Conservation (phyloP, 2,329 filamentous ascomycete species). For the Sporothrix brasiliensis region DNA sequence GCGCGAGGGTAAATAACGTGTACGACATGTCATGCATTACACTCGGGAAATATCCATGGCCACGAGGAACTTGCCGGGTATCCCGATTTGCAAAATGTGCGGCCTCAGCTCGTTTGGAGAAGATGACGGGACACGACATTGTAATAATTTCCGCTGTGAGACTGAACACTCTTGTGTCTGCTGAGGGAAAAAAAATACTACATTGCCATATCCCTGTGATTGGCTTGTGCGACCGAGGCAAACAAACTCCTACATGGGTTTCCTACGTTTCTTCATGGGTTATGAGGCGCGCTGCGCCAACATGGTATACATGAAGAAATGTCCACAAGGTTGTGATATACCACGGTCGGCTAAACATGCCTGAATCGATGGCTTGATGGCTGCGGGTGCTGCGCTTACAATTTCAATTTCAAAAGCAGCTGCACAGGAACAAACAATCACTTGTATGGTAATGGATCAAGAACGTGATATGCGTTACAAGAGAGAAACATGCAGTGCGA, state of each 20-base stretch:
- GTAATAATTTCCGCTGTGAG: background rate
- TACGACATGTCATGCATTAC: background rate
- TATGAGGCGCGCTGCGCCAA: too few species aligned
- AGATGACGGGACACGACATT: background rate
- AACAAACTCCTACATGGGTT: too few species aligned
- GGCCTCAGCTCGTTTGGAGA: background rate
- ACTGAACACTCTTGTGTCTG: too few species aligned
- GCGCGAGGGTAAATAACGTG: background rate
- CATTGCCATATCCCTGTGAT: too few species aligned
- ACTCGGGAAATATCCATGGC: background rate
- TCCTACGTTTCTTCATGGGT: too few species aligned
- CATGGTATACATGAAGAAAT: background rate
- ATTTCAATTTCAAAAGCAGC: background rate
- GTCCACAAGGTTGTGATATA: background rate
- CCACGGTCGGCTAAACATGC: background rate
- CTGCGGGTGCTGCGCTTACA: background rate
- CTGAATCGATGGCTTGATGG: background rate
- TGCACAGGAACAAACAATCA: background rate
- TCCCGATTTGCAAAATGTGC: background rate
- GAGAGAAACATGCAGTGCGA: conserved; percentile 9
- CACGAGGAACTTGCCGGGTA: background rate
- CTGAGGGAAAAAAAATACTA: too few species aligned
- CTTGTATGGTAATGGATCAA: background rate
- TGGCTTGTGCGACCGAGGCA: too few species aligned
- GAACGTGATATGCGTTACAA: conserved; percentile 8